Evolutionary conservation across 495 filamentous ascomycete genomes (phyloP).

Genomic region (Xylaria telfairii): DNA sequence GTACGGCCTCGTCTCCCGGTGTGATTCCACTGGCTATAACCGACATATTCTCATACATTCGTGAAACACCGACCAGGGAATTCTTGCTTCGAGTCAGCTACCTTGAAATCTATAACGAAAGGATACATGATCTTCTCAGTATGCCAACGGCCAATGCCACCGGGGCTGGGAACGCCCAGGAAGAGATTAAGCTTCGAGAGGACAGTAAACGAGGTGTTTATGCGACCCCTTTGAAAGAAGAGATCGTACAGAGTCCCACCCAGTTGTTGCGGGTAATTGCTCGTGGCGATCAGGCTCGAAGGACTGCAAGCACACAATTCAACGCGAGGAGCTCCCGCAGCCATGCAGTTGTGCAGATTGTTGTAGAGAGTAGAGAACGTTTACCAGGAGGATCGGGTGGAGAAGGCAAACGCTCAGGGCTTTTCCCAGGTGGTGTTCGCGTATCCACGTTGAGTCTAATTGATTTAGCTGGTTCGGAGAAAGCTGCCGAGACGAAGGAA

Average conservation of each 20-base stretch:
- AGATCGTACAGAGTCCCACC: slow-evolving; percentile 97
- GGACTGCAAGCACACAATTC: slow-evolving; percentile 93
- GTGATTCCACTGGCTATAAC: slow-evolving; percentile 97
- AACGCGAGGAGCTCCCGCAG: slow-evolving; percentile 95
- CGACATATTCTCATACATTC: slow-evolving; percentile 98
- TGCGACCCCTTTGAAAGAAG: slow-evolving; percentile 93
- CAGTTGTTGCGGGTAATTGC: slow-evolving; percentile 95
- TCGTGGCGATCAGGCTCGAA: slow-evolving; percentile 85
- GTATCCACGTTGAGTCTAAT: slow-evolving; percentile 96
- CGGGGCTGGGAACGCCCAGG: slow-evolving; percentile 57
- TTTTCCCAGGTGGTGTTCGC: slow-evolving; percentile 87
- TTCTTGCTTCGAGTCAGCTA: slow-evolving; percentile 97
- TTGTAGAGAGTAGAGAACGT: slow-evolving; percentile 94
- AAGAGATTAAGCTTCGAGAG: slow-evolving; percentile 96
- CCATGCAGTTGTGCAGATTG: slow-evolving; percentile 98
- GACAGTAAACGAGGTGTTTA: slow-evolving; percentile 97
- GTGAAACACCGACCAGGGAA: slow-evolving; percentile 92
- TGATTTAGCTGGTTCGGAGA: slow-evolving; percentile 94
- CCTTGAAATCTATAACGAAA: slow-evolving; percentile 98
- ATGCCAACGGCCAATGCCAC: slow-evolving; percentile 61
- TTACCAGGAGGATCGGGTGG: slow-evolving; percentile 57
- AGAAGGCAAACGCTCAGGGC: slow-evolving; percentile 75
- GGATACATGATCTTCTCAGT: slow-evolving; percentile 90
- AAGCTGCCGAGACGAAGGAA: slow-evolving; percentile 94
- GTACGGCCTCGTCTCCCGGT: slow-evolving; percentile 93